Evolutionary conservation across 805 yeast genomes (phyloP).

Genomic region (Candida ovalis): DNA sequence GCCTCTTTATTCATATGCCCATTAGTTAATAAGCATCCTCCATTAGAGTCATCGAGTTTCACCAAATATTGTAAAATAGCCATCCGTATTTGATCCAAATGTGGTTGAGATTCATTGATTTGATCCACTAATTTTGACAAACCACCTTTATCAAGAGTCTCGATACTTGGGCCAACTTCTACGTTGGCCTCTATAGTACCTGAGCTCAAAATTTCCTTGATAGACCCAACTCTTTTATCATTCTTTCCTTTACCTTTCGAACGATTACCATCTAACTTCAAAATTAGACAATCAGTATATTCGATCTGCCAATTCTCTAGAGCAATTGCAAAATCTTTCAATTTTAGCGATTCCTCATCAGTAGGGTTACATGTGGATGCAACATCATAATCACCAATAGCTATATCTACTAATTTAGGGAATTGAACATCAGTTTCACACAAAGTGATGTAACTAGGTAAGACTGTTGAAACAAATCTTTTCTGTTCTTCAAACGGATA

Average conservation of each 20-base stretch:
- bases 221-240: conserved; percentile 13
- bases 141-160: conserved; percentile 16
- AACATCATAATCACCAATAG: conserved; percentile 33
- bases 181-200: conserved; percentile 10
- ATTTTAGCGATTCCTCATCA: not conserved
- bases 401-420: conserved; percentile 38
- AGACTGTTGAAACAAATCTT: conserved; percentile 15
- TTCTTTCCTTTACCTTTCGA: conserved; percentile 5
- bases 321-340: conserved; percentile 5
- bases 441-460: conserved; percentile 16
- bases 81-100: conserved; percentile 28
- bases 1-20: conserved; percentile 17
- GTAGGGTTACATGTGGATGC: not conserved
- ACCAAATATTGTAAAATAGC: conserved; percentile 25
- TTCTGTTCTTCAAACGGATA: conserved; percentile 15
- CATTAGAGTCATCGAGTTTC: conserved; percentile 6
- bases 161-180: conserved; percentile 13
- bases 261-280: conserved; percentile 15
- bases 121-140: conserved; percentile 14
- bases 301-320: conserved; percentile 20
- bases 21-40: conserved; percentile 24
- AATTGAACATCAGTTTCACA: conserved; percentile 37
- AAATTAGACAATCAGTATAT: conserved; percentile 22
- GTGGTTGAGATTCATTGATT: conserved; percentile 18
- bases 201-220: conserved; percentile 31